These are phyloP conservation scores for Agrocybe pediades DNA, from an alignment of 768 basidiomycete species.

Conservation along the genomic window DNA sequence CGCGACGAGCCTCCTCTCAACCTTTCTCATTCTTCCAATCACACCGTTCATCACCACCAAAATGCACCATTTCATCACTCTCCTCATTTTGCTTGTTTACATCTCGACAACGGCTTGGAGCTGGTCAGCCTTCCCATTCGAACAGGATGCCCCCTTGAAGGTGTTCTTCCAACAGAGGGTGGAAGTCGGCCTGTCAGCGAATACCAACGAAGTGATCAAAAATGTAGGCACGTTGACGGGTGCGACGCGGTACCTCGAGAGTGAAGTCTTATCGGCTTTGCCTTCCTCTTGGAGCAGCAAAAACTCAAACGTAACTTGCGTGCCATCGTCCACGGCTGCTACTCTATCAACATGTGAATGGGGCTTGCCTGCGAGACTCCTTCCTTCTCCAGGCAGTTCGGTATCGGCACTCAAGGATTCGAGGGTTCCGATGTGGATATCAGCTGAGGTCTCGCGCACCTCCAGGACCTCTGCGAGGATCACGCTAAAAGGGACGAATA, in stretches of 20 bases:
- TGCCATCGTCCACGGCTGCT: not conserved
- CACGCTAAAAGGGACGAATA: constrained; percentile 55
- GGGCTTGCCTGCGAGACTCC: not conserved
- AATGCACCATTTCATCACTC: constrained; percentile 26
- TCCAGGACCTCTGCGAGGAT: constrained; percentile 41
- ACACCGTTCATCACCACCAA: constrained; percentile 37
- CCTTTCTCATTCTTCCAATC: not conserved
- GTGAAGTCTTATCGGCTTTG: not conserved
- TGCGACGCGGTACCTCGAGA: constrained; percentile 8
- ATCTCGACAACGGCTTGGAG: constrained; percentile 43
- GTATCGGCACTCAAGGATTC: constrained; percentile 37
- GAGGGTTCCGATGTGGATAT: constrained; percentile 39
- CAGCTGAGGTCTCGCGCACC: constrained; percentile 12
- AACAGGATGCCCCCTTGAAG: constrained; percentile 60
- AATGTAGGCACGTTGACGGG: not conserved
- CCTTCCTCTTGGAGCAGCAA: not conserved
- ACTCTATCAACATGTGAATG: not conserved
- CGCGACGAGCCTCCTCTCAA: not conserved
- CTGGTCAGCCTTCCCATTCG: constrained; percentile 63
- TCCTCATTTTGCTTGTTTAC: constrained; percentile 39
- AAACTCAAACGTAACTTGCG: not conserved
- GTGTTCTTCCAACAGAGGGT: constrained; percentile 71
- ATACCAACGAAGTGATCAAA: not conserved
- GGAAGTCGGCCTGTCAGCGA: constrained; percentile 31
- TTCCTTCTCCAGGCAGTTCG: not conserved